Evolutionary conservation across 805 yeast species (phyloP).

Genomic region (Yamadazyma akitaensis): DNA sequence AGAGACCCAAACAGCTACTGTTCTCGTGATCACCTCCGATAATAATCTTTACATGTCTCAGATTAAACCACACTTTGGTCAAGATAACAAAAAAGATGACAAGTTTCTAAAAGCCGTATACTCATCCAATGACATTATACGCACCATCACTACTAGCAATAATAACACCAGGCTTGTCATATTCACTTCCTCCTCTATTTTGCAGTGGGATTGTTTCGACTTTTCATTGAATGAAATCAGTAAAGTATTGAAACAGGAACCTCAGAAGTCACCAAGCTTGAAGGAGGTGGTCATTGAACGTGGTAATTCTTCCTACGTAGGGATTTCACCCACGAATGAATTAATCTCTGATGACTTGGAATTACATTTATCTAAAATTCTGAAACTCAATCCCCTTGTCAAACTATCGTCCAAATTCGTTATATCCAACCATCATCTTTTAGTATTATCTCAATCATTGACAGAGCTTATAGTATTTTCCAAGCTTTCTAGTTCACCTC

Average conservation of each 20-base stretch:
- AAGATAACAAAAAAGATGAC: conserved; percentile 33
- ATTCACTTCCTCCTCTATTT: conserved; percentile 16
- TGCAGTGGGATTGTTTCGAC: conserved; percentile 36
- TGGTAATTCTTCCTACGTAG: conserved; percentile 15
- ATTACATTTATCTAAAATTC: conserved; percentile 18
- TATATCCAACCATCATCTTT: conserved; percentile 30
- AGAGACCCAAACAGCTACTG: conserved; percentile 25
- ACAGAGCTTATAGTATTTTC: conserved; percentile 24
- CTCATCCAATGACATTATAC: neutral
- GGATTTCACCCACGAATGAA: conserved; percentile 15
- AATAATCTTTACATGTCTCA: conserved; percentile 25
- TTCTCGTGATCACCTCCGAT: conserved; percentile 28
- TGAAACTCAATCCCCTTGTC: conserved; percentile 8
- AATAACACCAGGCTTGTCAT: conserved; percentile 23
- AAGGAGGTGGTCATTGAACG: conserved; percentile 6
- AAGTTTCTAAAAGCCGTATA: conserved; percentile 29
- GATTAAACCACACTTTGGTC: conserved; percentile 27
- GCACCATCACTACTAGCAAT: conserved; percentile 14
- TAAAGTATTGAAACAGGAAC: conserved; percentile 25
- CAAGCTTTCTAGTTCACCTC: conserved; percentile 24
- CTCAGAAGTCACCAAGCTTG: conserved; percentile 5
- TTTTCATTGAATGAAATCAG: conserved; percentile 24
- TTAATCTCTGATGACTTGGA: conserved; percentile 31
- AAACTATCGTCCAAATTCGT: conserved; percentile 14
- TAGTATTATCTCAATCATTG: conserved; percentile 17